A percentile compares a stretch with the other conserved stretches of the same genome.
phyloP scores from a whole-genome alignment of 1,284 basidiomycete genomes.

The Peniophora sp. region DNA sequence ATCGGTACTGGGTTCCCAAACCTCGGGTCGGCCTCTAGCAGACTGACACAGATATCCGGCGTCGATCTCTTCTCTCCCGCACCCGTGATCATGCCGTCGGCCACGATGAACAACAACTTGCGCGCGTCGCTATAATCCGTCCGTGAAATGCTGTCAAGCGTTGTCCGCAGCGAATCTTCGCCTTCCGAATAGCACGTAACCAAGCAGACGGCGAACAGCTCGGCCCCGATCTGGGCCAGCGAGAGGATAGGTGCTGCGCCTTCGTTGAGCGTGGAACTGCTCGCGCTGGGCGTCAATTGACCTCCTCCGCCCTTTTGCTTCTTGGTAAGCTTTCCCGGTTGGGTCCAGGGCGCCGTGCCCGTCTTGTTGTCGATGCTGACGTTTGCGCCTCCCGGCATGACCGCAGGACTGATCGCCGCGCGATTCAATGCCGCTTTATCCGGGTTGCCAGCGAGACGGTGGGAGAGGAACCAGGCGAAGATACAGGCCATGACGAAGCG shows the following conservation, averaged over 20 bases:
- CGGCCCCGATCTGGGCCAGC: conserved; percentile 84
- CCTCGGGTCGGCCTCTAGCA: conserved; percentile 89
- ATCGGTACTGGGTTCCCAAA: conserved; percentile 97
- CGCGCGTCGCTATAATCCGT: conserved; percentile 89
- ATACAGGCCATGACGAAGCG: conserved; percentile 95
- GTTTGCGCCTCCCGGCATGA: conserved; percentile 94
- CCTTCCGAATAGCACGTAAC: conserved; percentile 99
- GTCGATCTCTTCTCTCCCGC: conserved; percentile 92
- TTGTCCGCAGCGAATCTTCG: conserved; percentile 85
- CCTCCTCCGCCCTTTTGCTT: conserved; percentile 26
- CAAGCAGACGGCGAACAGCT: conserved; percentile 91
- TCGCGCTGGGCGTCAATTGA: conserved; percentile 37
- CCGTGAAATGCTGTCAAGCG: conserved; percentile 85
- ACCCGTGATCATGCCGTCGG: conserved; percentile 99
- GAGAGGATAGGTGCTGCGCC: conserved; percentile 61
- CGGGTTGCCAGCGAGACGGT: conserved; percentile 68
- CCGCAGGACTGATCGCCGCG: conserved; percentile 84
- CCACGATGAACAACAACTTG: conserved; percentile 92
- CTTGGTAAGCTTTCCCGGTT: conserved; percentile 39
- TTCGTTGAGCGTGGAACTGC: conserved; percentile 46
- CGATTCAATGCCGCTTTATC: conserved; percentile 60
- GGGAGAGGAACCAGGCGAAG: conserved; percentile 94
- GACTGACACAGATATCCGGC: conserved; percentile 90
- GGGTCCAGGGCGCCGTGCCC: conserved; percentile 92
- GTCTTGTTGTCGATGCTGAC: conserved; percentile 79